Conservation (phyloP, 23 red algal species). For the Gracilaria gracilis region DNA sequence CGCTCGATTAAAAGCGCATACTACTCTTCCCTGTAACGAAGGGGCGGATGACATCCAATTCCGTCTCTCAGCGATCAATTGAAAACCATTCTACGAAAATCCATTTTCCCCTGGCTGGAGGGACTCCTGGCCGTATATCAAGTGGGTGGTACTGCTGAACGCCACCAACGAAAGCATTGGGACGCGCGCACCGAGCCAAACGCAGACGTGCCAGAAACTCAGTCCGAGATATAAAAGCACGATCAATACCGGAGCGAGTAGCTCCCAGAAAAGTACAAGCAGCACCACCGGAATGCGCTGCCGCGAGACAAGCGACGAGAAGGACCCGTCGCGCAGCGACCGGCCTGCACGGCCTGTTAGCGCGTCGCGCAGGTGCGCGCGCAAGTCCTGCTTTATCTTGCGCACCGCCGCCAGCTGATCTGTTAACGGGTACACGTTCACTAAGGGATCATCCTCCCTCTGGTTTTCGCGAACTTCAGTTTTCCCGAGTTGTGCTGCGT, state of each 20-base stretch:
- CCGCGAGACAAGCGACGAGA: neutral
- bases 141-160: neutral
- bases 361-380: neutral
- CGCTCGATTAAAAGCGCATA: too few species aligned
- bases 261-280: neutral
- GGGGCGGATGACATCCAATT: too few species aligned
- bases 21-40: too few species aligned
- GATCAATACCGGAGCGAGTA: neutral
- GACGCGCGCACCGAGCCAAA: neutral
- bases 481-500: neutral
- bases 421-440: neutral
- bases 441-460: neutral
- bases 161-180: neutral
- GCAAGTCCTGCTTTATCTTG: neutral
- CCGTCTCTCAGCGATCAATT: too few species aligned
- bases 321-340: neutral
- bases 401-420: neutral
- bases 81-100: too few species aligned
- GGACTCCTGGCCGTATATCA: neutral
- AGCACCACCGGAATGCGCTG: neutral
- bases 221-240: neutral
- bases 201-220: neutral
- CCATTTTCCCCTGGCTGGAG: constrained; percentile 19
- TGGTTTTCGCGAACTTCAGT: too few species aligned
- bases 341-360: neutral